Conservation (phyloP, 148 eudicot species). For the Persicaria maculosa region DNA sequence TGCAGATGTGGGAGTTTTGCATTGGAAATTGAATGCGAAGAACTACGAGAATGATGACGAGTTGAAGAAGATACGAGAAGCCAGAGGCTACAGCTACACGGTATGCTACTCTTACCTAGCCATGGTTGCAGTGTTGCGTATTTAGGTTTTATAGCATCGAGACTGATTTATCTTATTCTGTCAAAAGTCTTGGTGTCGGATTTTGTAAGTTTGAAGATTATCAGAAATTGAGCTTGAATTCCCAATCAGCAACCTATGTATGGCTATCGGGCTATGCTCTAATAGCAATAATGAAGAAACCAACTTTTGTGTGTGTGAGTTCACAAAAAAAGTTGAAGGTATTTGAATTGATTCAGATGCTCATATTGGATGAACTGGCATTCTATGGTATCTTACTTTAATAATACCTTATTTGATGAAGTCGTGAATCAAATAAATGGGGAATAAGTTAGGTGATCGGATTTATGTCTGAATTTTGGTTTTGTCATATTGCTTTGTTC, state of each 20-base stretch:
- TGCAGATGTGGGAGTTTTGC: constrained; percentile 61
- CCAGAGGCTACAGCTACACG: constrained; percentile 67
- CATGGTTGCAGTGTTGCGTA: not conserved
- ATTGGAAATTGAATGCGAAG: constrained; percentile 70
- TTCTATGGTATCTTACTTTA: not conserved
- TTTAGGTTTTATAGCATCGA: not conserved
- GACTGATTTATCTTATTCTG: not conserved
- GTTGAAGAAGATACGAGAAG: constrained; percentile 56
- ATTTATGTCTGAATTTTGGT: no score
- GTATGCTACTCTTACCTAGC: constrained; percentile 24
- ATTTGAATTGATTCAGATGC: not conserved
- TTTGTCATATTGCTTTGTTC: not conserved
- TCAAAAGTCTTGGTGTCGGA: not conserved
- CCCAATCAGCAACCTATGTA: not conserved
- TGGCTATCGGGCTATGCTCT: no score
- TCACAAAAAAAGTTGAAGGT: no score
- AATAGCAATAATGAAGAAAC: no score
- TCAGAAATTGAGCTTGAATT: not conserved
- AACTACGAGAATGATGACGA: constrained; percentile 67
- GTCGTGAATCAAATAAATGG: not conserved
- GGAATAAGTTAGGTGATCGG: not conserved
- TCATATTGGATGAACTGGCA: not conserved
- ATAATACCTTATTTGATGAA: not conserved
- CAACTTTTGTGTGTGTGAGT: not conserved
- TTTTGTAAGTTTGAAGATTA: not conserved